Evolutionary conservation across 2,329 filamentous ascomycete genomes (phyloP), one percentile per base, ranked within the genome.

Genomic region (Diplocarpon rosae): DNA sequence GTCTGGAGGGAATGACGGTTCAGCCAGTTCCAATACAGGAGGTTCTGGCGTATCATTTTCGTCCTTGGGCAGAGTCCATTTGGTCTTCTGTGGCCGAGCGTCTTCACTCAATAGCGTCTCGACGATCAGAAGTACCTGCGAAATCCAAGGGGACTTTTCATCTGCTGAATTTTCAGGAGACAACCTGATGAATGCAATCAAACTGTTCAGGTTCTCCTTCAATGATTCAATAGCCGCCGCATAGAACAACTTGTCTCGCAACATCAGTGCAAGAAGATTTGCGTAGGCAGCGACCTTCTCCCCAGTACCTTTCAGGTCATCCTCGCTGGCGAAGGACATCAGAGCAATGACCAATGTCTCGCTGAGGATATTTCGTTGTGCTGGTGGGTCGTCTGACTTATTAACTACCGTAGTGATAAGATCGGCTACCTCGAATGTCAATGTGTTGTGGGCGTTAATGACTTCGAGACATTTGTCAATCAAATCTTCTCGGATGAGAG

Each of bases 391-490:
- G 58, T 60, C 75, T 53, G 67, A 82, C 75, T 41, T 63, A 59
- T 75, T 59, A 63, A 83, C 76, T 17, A 87, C 81, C 3, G 82
- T 80, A 31, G 76, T 76, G 43, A 98, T 89, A 15, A 98, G 71
- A 56, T 95, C 89, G 0, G 88, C 78, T 37, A 98, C 71, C 59
- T 96, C 90, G 56, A 95, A 92, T 0, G 92, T 93, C 10, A 90
- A 80, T 54, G 85, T 80, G 12, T 89, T 82, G 55, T 96, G 89
- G 31, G 83, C 81, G 61, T 90, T 84, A 42, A 98, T 80, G 29
- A 96, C 80, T 57, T 95, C 89, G 16, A 98, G 70, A 52, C 85
- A 94, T 46, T 87, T 83, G 56, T 95, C 89, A 47, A 96, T 89
- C 43, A 96, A 66, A 45, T 85, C 81, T 15, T 77, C 71, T 32